phyloP scores from a whole-genome alignment of 768 basidiomycete species.

The Amanita rubescens region DNA sequence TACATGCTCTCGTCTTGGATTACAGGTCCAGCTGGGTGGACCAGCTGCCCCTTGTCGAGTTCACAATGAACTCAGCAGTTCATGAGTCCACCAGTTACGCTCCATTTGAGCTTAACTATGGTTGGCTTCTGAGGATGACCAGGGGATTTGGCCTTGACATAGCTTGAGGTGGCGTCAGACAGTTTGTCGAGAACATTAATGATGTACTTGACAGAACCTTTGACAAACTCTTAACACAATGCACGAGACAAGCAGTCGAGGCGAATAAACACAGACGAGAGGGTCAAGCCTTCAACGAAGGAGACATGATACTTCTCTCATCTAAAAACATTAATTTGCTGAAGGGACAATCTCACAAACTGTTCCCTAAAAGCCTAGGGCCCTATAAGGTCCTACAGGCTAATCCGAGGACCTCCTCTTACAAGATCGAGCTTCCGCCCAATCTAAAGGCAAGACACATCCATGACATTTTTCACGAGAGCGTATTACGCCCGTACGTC shows the following conservation, averaged over 20 bases:
- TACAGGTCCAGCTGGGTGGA: background rate
- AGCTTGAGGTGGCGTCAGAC: background rate
- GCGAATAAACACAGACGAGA: conserved; percentile 18
- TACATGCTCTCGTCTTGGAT: background rate
- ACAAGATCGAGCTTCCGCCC: background rate
- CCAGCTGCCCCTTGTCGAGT: background rate
- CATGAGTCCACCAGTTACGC: background rate
- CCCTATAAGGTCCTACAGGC: conserved; percentile 25
- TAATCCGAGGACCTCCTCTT: background rate
- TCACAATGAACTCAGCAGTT: background rate
- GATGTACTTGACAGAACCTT: conserved; percentile 7
- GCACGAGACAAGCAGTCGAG: conserved; percentile 17
- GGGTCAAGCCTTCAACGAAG: conserved; percentile 14
- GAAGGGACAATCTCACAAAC: conserved; percentile 24
- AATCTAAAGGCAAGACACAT: background rate
- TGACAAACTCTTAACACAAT: conserved; percentile 28
- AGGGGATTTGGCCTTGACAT: background rate
- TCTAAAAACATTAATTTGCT: conserved; percentile 28
- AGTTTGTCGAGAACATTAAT: background rate
- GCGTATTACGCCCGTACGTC: background rate
- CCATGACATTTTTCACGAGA: background rate
- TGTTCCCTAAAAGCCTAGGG: conserved; percentile 31
- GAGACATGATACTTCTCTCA: conserved; percentile 27
- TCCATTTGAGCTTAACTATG: background rate
- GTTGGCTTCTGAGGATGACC: background rate